phyloP scores from a whole-genome alignment of 345 rosid species.

The Noccaea caerulescens region DNA sequence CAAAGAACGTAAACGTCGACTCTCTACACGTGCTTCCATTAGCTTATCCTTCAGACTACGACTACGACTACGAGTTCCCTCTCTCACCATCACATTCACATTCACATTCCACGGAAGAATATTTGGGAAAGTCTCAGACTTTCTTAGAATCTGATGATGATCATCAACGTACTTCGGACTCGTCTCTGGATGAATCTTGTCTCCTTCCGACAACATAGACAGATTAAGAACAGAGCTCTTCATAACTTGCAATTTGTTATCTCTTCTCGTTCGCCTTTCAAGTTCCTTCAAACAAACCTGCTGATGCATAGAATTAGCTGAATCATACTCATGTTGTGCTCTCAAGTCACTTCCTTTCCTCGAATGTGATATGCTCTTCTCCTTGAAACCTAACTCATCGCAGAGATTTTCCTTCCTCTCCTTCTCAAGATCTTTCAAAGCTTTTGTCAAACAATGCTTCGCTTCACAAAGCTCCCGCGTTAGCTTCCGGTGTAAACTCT shows the following conservation, averaged over 20 bases:
- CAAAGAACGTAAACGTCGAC: conserved; percentile 55
- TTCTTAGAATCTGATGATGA: conserved; percentile 43
- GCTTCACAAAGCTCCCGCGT: conserved; percentile 72
- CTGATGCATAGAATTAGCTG: conserved; percentile 40
- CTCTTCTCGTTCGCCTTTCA: conserved; percentile 39
- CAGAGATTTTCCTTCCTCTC: conserved; percentile 82
- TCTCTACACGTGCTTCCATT: conserved; percentile 82
- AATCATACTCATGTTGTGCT: conserved; percentile 14
- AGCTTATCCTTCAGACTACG: conserved; percentile 74
- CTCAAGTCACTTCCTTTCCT: conserved; percentile 38
- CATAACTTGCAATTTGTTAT: conserved; percentile 39
- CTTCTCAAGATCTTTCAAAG: conserved; percentile 69
- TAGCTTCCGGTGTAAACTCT: conserved; percentile 69
- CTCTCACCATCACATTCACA: too few relatives aligned
- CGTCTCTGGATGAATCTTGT: conserved; percentile 59
- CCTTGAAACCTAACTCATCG: conserved; percentile 70
- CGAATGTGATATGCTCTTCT: conserved; percentile 44
- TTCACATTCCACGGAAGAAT: conserved; percentile 37
- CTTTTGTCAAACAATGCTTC: conserved; percentile 62
- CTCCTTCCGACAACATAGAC: conserved; percentile 72
- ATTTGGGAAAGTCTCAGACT: conserved; percentile 50
- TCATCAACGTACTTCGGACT: conserved; percentile 46
- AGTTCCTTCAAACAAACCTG: conserved; percentile 49
- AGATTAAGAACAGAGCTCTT: conserved; percentile 43
- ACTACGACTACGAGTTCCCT: conserved; percentile 33